Conservation (phyloP, 495 filamentous ascomycete genomes). For the Neurospora sp. region DNA sequence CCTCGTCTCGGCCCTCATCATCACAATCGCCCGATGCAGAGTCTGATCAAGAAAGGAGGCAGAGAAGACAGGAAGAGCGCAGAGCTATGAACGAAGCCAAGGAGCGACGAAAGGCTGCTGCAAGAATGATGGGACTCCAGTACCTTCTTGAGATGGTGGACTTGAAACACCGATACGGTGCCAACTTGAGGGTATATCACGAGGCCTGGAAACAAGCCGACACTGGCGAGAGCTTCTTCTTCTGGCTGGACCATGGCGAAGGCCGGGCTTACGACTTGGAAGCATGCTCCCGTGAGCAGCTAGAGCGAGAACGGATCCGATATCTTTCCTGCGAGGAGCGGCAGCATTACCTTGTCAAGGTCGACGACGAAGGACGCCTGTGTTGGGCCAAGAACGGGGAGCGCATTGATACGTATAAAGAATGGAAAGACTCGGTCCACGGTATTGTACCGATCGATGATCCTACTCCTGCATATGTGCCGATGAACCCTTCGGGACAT, state of each 20-base stretch:
- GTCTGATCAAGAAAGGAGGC: constrained; percentile 23
- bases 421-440: constrained; percentile 66
- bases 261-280: constrained; percentile 49
- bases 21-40: constrained; percentile 17
- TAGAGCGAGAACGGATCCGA: constrained; percentile 61
- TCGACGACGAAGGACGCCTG: constrained; percentile 56
- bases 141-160: constrained; percentile 96
- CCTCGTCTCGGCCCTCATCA: constrained; percentile 4
- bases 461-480: constrained; percentile 38
- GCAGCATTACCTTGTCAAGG: constrained; percentile 57
- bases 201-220: constrained; percentile 66
- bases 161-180: constrained; percentile 76
- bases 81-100: constrained; percentile 36
- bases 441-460: constrained; percentile 65
- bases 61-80: constrained; percentile 19
- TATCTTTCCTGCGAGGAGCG: constrained; percentile 67
- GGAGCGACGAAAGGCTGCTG: constrained; percentile 38
- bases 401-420: constrained; percentile 62
- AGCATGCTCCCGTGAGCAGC: constrained; percentile 49
- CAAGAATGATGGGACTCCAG: constrained; percentile 74
- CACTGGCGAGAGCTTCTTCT: constrained; percentile 85
- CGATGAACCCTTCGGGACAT: constrained; percentile 1
- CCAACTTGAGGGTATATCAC: constrained; percentile 77
- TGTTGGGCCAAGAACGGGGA: constrained; percentile 73
- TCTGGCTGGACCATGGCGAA: constrained; percentile 84